These are phyloP conservation scores for Mycena haematopus DNA, from an alignment of 768 basidiomycete species.

Conservation along the genomic window DNA sequence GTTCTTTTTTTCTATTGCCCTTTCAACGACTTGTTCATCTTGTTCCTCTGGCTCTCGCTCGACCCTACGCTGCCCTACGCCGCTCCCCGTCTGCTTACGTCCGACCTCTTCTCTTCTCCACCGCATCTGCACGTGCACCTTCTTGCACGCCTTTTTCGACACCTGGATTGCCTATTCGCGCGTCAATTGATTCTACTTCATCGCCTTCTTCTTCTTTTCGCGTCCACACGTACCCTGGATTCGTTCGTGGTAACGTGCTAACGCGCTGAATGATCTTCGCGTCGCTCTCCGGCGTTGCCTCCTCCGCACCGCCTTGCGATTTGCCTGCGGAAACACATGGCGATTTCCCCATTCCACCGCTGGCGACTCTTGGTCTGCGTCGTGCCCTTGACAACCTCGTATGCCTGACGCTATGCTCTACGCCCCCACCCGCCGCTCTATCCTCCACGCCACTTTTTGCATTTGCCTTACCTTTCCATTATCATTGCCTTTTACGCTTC, in stretches of 20 bases:
- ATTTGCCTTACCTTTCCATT: neutral
- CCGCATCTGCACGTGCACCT: neutral
- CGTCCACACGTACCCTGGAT: no score
- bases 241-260: no score
- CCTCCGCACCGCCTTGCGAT: no score
- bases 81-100: neutral
- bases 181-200: neutral
- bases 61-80: neutral
- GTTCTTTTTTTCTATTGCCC: constrained; percentile 28
- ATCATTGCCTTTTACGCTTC: neutral
- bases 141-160: neutral
- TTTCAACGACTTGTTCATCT: neutral
- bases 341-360: neutral
- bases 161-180: constrained; percentile 5
- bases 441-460: neutral
- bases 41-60: neutral
- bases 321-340: no score
- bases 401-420: neutral
- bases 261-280: neutral
- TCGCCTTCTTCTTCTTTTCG: no score
- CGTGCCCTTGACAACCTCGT: no score
- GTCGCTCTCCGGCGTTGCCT: neutral
- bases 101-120: constrained; percentile 2
- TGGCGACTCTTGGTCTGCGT: neutral
- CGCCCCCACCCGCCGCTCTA: neutral